Base-by-base conservation (phyloP, 225 moss, liverwort and hornwort genomes). In the Takakia lepidozioides region DNA sequence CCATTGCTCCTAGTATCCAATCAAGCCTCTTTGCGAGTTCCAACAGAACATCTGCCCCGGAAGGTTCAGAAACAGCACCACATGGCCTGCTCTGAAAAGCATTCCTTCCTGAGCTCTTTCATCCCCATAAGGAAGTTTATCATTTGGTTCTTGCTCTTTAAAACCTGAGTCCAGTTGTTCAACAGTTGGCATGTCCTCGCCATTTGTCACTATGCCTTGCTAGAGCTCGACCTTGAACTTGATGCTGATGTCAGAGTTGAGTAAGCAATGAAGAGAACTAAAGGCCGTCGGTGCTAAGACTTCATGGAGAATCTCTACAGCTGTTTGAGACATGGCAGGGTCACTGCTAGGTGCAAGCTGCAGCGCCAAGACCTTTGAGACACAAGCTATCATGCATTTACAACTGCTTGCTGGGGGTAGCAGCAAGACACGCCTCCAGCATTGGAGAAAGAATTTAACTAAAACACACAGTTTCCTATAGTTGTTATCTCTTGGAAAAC, bases 1-100 rank as follows among this genome's bases (percentile, higher is more conserved):
- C 62, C 47, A 86, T 25, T 41, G 76, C 70, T 21, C 84, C 76
- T 21, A 95, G 38, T 39, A 89, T 61, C 93, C 89, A 95, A 19
- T 60, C 71, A 27, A 95, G 60, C 44, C 63, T 65, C 46, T 47
- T 68, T 8, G 69, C 62, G 36, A 95, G 66, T 21, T 86, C 68
- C 18, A 54, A 43, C n/a, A n/a, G n/a, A n/a, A n/a, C n/a, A n/a
- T n/a, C n/a, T n/a, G n/a, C n/a, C n/a, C n/a, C n/a, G n/a, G n/a
- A n/a, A n/a, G n/a, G n/a, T n/a, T n/a, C n/a, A n/a, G n/a, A n/a
- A n/a, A n/a, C n/a, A n/a, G n/a, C n/a, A n/a, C n/a, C n/a, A n/a
- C n/a, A n/a, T n/a, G n/a, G n/a, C n/a, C n/a, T n/a, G n/a, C n/a
- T n/a, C 19, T 69, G 6, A 81, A 59, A 21, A 76, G 45, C 39